These are phyloP conservation scores for Abrus precatorius DNA, from an alignment of 306 rosid species.

Conservation along the genomic window DNA sequence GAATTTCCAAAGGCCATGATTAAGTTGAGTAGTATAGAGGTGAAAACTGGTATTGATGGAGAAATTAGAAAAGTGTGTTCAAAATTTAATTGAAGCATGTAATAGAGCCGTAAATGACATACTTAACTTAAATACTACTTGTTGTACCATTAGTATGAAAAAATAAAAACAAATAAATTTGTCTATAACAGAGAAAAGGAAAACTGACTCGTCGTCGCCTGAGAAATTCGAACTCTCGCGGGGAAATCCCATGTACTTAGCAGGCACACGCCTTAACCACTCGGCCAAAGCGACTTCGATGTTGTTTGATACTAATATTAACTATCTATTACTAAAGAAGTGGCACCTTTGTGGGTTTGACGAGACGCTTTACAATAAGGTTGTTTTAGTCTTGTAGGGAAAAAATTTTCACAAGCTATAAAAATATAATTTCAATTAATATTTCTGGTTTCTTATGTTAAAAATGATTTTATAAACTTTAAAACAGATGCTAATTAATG, in stretches of 20 bases:
- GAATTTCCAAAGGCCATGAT: conserved; percentile 84
- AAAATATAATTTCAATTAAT: neutral
- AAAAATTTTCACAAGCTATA: neutral
- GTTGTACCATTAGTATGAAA: neutral
- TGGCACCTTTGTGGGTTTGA: too few relatives aligned
- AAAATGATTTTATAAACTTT: neutral
- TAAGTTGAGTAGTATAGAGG: conserved; percentile 76
- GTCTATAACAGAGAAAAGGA: neutral
- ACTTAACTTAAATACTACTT: conserved; percentile 17
- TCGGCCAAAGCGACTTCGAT: conserved; percentile 81
- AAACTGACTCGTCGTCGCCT: conserved; percentile 52
- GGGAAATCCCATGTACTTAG: conserved; percentile 92
- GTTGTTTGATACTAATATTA: neutral
- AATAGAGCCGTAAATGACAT: neutral
- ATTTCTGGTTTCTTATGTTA: neutral
- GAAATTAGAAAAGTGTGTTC: conserved; percentile 77
- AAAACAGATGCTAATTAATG: neutral
- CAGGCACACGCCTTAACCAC: conserved; percentile 98
- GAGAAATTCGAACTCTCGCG: conserved; percentile 92
- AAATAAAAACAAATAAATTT: neutral
- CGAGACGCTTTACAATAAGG: neutral
- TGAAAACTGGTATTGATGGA: conserved; percentile 70
- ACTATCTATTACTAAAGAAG: too few relatives aligned
- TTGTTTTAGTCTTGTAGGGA: neutral
- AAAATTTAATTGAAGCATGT: conserved; percentile 59